Evolutionary conservation across 768 basidiomycete genomes (phyloP), one percentile per base, ranked within the genome.

Genomic region (Kwoniella pini): DNA sequence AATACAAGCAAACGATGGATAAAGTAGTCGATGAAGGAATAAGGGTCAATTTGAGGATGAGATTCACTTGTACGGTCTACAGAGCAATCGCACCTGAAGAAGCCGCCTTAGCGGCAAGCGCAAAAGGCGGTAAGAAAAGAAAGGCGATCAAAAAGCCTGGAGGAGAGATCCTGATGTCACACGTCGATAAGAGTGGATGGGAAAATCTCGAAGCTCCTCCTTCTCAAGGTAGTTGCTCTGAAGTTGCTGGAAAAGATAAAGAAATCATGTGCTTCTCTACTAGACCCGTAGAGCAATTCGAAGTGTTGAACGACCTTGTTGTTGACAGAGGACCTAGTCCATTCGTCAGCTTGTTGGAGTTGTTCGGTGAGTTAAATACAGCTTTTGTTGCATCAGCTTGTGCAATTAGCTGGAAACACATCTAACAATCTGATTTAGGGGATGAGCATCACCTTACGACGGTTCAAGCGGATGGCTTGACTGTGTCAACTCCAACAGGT

Each of bases 401-500:
- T n/a, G n/a, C n/a, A 2, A 24, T n/a, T 44, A 17, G 9, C 38
- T 26, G 39, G n/a, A 42, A 45, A 27, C 9, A 11, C 1, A 28
- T 22, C 22, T 13, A n/a, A n/a, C n/a, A n/a, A n/a, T n/a, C n/a
- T 21, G 15, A 9, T 31, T 3, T 65, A 97, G 95, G 93, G 62
- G 96, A 99, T 75, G 95, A 99, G 65, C 91, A 99, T 79, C 96
- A 98, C 81, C 88, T 99, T 85, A 99, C 96, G 1, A 99, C 96
- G 1, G 96, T 98, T 2, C 96, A 98, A 80, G 96, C 94, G 0
- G 96, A 99, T 71, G 96, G 96, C 12, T 81, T 99, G 42, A 91
- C 90, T 28, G 87, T 99, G 15, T 88, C 88, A 22, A 99, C 96
- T 0, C 96, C 96, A 7, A 99, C 96, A 0, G 96, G 96, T 3